Evolutionary conservation across 2,329 filamentous ascomycete genomes (phyloP).

Genomic region (Rhexocercosporidium sp.): DNA sequence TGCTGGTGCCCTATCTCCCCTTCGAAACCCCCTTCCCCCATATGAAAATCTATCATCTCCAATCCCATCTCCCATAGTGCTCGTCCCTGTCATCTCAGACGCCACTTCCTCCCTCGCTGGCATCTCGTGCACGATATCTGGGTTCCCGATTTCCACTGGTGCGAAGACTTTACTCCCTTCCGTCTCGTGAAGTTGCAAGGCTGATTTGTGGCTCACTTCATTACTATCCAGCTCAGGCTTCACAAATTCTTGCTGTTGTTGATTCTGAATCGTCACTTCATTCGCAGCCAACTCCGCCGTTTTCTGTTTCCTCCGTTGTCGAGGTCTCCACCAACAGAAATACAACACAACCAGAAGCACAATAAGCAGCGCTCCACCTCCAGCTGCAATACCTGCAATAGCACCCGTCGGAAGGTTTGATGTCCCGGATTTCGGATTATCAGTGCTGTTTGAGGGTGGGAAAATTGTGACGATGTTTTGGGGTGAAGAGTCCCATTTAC

Average conservation of each 20-base stretch:
- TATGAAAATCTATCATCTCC: not conserved
- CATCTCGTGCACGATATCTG: conserved; percentile 5
- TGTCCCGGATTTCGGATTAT: not conserved
- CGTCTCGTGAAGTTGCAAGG: conserved; percentile 6
- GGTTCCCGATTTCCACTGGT: conserved; percentile 13
- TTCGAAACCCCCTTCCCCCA: not conserved
- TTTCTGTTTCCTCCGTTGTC: not conserved
- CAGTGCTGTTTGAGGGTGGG: not conserved
- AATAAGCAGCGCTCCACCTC: conserved; percentile 9
- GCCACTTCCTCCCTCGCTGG: conserved; percentile 15
- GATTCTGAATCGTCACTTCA: not conserved
- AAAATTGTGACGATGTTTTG: conserved; percentile 28
- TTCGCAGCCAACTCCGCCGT: conserved; percentile 2
- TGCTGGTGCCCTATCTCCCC: not conserved
- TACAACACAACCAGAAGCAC: not conserved
- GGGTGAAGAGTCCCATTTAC: conserved; percentile 44
- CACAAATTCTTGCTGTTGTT: conserved; percentile 5
- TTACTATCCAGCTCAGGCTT: conserved; percentile 21
- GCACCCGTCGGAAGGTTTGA: conserved; percentile 5
- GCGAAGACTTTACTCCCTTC: conserved; percentile 10
- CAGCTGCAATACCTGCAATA: conserved; percentile 22
- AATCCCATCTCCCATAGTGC: not conserved
- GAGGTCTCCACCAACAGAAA: conserved; percentile 13
- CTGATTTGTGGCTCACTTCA: not conserved
- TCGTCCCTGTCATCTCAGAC: not conserved